Evolutionary conservation across 2,329 filamentous ascomycete genomes (phyloP).

Genomic region (Aureobasidium vineae): DNA sequence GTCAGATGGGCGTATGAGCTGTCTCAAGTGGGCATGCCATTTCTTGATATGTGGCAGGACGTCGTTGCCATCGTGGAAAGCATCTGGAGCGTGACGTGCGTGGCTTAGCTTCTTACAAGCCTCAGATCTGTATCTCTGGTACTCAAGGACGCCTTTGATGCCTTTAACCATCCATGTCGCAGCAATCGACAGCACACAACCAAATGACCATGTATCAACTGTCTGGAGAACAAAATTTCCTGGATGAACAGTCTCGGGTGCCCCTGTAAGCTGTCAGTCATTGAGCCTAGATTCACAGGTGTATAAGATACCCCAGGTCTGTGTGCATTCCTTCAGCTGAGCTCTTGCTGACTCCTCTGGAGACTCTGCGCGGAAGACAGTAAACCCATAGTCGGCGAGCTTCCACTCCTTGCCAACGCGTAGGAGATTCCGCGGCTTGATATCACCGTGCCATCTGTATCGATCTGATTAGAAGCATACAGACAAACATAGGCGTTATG

Average conservation of each 20-base stretch:
- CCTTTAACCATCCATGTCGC: conserved; percentile 17
- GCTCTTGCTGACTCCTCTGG: neutral
- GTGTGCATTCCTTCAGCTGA: neutral
- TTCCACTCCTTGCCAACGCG: neutral
- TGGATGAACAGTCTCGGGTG: neutral
- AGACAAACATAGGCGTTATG: too few relatives aligned
- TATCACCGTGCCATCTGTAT: neutral
- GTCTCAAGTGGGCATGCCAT: neutral
- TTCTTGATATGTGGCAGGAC: neutral
- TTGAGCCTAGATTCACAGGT: neutral
- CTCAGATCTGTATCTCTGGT: neutral
- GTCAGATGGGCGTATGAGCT: neutral
- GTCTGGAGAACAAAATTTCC: neutral
- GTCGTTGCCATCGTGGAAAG: neutral
- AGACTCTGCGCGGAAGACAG: neutral
- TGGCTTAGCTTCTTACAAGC: neutral
- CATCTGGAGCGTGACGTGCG: neutral
- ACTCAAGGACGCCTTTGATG: neutral
- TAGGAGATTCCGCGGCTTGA: neutral
- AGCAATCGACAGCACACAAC: neutral
- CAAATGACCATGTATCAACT: conserved; percentile 9
- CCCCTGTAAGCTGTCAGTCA: neutral
- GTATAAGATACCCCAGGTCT: neutral
- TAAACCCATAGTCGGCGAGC: neutral
- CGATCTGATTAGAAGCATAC: neutral